Evolutionary conservation across 129 eudicot species (phyloP), one percentile per base, ranked within the genome.

Genomic region (Flaveria robusta): DNA sequence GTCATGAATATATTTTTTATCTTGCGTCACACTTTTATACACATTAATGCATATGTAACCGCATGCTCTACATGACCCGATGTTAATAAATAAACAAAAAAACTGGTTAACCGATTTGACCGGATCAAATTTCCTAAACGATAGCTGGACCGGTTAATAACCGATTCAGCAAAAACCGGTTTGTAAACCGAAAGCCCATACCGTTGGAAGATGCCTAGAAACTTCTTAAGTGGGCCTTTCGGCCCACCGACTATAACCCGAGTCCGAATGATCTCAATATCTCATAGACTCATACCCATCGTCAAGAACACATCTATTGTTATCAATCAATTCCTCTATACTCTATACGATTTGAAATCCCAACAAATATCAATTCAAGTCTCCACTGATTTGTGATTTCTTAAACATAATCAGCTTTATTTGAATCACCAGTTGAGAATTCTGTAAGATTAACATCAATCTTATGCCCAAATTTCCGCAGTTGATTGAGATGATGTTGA

Each of bases 251-350:
- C 7, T 31, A 74, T 26, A 7, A 72, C 41, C 52, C 31, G 52
- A 67, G 51, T 26, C 1, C 76, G 20, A 41, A 45, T 43, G 12
- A 43, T 62, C 45, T 39, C n/a, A n/a, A n/a, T n/a, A n/a, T n/a
- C n/a, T n/a, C n/a, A n/a, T n/a, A n/a, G n/a, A n/a, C n/a, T n/a
- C 20, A 26, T 47, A 63, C 49, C 64, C 64, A 64, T 34, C 72
- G 79, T 64, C 65, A 47, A 64, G 72, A 75, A 64, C 79, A 75
- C 80, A 63, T 75, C 66, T 65, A 66, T 34, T 65, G 50, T 34
- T 7, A 31, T 31, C 39, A 34, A 34, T 34, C 49, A 43, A 43
- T 43, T 43, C 49, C 13, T 43, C 49, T 43, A 34, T 34, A 34
- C 39, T 43, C 49, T 43, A 7, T 74, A 24, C 69, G 42, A 58